Base-by-base conservation (phyloP, 2,329 filamentous ascomycete genomes). In the Clathrospora elynae region DNA sequence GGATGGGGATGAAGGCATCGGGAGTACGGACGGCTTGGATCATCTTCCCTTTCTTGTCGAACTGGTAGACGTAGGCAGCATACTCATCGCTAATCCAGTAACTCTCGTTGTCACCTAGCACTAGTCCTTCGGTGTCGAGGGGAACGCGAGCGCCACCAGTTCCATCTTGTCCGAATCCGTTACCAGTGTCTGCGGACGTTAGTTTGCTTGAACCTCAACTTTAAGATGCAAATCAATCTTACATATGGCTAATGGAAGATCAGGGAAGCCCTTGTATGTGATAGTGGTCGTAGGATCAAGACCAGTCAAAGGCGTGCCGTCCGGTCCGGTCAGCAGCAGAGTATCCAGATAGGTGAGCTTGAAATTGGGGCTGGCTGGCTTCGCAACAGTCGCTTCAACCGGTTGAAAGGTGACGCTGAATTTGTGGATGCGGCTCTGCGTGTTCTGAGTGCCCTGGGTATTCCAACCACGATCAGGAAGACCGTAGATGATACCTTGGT, bases 401-500 rank as follows among this genome's bases (percentile, higher is more conserved):
- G 81, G 77, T 0, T 76, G 80, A 56, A 88, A 78, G 1, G 74
- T 76, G 33, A 89, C 72, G 35, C 72, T 64, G 63, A 88, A 84
- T 61, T 86, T 85, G 67, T 90, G 86, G 18, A 90, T 76, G 22
- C 86, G 78, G 3, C 79, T 77, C 52, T 87, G 81, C 63, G 78
- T 87, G 63, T 87, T 87, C 12, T 85, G 65, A 0, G 85, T 88
- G 53, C 6, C 85, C 55, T 87, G 73, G 0, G 85, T 88, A 60
- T 89, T 88, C 84, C 86, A 89, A 24, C 86, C 86, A 46, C 85
- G 76, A 59, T 88, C 84, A 1, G 86, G 85, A 11, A 88, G 67
- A 9, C 76, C 74, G 70, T 80, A 89, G 14, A 88, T 60, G 3
- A 79, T 75, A 11, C 84, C 86, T 2, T 76, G 75, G 61, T 88